Percentiles rank a stretch among this genome's conserved stretches.
phyloP scores from a whole-genome alignment of 176 grass and related monocot species.

The Rhynchospora breviuscula region DNA sequence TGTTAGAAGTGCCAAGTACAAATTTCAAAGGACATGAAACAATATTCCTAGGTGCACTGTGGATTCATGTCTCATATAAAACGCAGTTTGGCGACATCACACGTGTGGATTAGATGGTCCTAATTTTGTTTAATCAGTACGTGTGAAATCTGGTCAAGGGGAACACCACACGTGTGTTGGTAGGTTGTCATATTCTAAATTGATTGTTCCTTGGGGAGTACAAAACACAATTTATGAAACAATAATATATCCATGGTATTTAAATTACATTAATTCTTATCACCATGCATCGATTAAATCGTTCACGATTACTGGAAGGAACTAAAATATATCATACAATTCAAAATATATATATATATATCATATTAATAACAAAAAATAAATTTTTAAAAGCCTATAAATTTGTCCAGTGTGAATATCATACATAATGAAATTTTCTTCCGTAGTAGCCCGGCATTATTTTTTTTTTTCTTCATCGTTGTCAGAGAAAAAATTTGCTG shows the following conservation, averaged over 20 bases:
- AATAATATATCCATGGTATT: background rate
- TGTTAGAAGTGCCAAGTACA: background rate
- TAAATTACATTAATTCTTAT: background rate
- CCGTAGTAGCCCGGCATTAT: no score
- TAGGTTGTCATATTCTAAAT: background rate
- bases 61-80: background rate
- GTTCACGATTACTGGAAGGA: background rate
- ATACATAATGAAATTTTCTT: no score
- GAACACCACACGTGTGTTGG: conserved; percentile 9
- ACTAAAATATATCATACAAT: no score
- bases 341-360: no score
- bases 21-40: background rate
- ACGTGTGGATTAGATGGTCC: conserved; percentile 9
- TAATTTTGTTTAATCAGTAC: background rate
- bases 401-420: no score
- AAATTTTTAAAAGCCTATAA: no score
- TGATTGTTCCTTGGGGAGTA: background rate
- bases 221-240: background rate
- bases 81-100: conserved; percentile 13
- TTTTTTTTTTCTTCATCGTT: no score
- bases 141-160: background rate
- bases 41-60: background rate
- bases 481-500: no score
- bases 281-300: background rate
- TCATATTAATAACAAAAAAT: background rate